Conservation (phyloP, 345 rosid species). For the Jatropha curcas region DNA sequence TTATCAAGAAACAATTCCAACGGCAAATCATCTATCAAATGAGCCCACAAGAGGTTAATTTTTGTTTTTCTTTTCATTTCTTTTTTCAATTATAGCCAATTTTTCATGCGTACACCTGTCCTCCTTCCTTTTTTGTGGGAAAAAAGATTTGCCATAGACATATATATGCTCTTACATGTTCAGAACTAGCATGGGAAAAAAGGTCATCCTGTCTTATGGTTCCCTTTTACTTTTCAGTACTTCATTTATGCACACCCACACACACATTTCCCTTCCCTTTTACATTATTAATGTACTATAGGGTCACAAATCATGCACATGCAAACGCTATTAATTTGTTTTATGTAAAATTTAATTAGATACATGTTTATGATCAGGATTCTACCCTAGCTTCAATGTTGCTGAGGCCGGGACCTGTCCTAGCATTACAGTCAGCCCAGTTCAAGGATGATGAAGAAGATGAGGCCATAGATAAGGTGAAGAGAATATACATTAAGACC, state of each 20-base stretch:
- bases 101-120: no score
- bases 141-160: neutral
- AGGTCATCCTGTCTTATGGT: neutral
- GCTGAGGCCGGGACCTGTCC: slow-evolving; percentile 68
- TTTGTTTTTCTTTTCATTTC: neutral
- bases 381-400: slow-evolving; percentile 68
- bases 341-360: no score
- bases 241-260: no score
- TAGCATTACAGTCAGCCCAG: slow-evolving; percentile 52
- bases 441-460: slow-evolving; percentile 30
- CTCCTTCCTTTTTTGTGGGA: neutral
- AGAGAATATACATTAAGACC: slow-evolving; percentile 69
- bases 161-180: neutral
- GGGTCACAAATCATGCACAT: no score
- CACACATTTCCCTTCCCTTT: no score
- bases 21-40: slow-evolving; percentile 60
- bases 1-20: slow-evolving; percentile 55
- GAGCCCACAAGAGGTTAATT: slow-evolving; percentile 69
- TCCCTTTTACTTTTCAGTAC: neutral
- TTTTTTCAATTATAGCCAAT: neutral
- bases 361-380: slow-evolving; percentile 44
- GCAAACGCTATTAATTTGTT: no score
- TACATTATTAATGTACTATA: no score
- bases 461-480: slow-evolving; percentile 32
- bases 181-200: no score